Percentiles rank a stretch among this genome's conserved stretches.
Evolutionary conservation across 805 yeast species (phyloP).

Genomic region (Teunomyces tritomae): DNA sequence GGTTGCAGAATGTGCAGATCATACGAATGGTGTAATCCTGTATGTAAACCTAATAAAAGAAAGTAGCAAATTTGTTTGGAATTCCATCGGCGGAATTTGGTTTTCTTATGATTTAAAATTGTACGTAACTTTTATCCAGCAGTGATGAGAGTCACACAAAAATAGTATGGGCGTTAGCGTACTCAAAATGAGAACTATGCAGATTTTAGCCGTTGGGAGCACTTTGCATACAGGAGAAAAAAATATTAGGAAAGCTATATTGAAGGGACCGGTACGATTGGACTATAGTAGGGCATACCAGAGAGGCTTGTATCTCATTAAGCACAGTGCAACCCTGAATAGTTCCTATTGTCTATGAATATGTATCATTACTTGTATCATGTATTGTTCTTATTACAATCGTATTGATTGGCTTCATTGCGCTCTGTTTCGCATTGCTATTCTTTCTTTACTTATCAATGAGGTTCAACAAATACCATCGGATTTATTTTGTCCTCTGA

Average conservation of each 20-base stretch:
- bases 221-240: background rate
- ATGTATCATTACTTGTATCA: background rate
- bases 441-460: background rate
- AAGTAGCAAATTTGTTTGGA: background rate
- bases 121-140: background rate
- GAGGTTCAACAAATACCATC: background rate
- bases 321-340: background rate
- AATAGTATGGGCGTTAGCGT: background rate
- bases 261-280: background rate
- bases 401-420: no score
- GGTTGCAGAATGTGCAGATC: slow-evolving; percentile 40
- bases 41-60: background rate
- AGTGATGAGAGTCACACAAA: background rate
- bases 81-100: slow-evolving; percentile 1
- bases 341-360: background rate
- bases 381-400: background rate
- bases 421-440: background rate
- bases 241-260: background rate
- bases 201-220: slow-evolving; percentile 3
- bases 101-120: background rate
- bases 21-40: background rate
- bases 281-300: background rate
- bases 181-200: background rate
- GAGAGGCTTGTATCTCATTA: background rate
- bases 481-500: background rate